A percentile compares a stretch with the other conserved stretches of the same genome.
Evolutionary conservation across 2,329 filamentous ascomycete genomes (phyloP).

Genomic region (Aureobasidium sp.): DNA sequence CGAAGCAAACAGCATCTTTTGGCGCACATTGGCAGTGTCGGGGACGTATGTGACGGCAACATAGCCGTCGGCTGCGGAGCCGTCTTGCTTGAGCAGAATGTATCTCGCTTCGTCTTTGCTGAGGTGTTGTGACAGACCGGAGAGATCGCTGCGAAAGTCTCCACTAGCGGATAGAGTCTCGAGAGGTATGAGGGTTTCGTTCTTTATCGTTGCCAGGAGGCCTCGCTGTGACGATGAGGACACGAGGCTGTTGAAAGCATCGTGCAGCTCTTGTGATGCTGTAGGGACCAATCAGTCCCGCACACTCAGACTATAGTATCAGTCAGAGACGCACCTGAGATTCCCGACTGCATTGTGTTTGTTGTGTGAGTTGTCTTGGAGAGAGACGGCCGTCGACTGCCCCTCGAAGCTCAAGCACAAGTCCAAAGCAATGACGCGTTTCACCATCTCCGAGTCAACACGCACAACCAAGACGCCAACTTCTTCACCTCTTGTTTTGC

Average conservation of each 20-base stretch:
- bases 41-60: constrained; percentile 73
- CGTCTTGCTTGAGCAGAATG: constrained; percentile 59
- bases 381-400: constrained; percentile 2
- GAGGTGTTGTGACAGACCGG: constrained; percentile 55
- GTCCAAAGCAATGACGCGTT: constrained; percentile 13
- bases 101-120: constrained; percentile 63
- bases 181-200: constrained; percentile 60
- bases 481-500: background rate
- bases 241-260: constrained; percentile 65
- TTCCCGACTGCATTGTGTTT: constrained; percentile 67
- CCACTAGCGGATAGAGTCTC: constrained; percentile 46
- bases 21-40: constrained; percentile 68
- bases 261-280: constrained; percentile 72
- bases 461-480: background rate
- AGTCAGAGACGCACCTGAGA: constrained; percentile 51
- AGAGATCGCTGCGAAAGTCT: constrained; percentile 45
- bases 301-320: background rate
- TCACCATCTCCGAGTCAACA: background rate
- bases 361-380: background rate
- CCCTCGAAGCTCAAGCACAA: constrained; percentile 9
- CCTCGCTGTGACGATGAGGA: constrained; percentile 57
- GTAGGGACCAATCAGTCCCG: constrained; percentile 14
- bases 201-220: constrained; percentile 62
- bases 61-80: constrained; percentile 38
- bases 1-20: constrained; percentile 80